Base-by-base conservation (phyloP, 2,329 filamentous ascomycete genomes). In the Fusarium penzigii region DNA sequence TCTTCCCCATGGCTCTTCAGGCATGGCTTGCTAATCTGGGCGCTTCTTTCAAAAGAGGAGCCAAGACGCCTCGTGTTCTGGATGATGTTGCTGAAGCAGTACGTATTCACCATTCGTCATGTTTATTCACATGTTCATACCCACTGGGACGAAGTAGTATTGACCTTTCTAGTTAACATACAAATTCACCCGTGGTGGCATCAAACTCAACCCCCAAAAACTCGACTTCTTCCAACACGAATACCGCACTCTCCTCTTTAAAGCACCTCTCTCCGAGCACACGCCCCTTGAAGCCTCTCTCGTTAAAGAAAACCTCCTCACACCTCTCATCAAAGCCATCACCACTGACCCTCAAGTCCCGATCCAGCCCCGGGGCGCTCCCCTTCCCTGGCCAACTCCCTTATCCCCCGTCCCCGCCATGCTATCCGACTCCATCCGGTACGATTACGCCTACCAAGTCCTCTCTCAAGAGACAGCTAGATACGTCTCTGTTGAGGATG, bases 171-270 rank as follows among this genome's bases (percentile, higher is more conserved):
- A 90, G 82, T 93, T 97, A 68, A 85, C 86, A 42, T 79, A 96
- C 59, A 92, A 91, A 66, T 95, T 97, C 72, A 97, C 92, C 3
- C 90, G 88, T 63, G 93, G 93, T 10, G 92, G 97, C 68, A 90
- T 92, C 7, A 87, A 88, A 13, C 90, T 97, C 16, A 85, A 88
- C 17, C 82, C 87, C 46, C 84, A 86, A 44, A 99, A 97, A 68
- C 80, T 97, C 14, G 81, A 84, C 62, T 90, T 86, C 69, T 81
- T 97, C 44, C 90, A 97, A 65, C 84, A 82, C 61, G 80, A 83
- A 43, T 90, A 93, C 66, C 62, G 69, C 16, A 68, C 68, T 29
- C 61, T 68, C 6, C 65, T 74, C 25, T 61, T 75, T 39, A 58
- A 59, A 39, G 56, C 64, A 2, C 62, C 62, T 8, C 17, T 57